phyloP scores from a whole-genome alignment of 805 yeast species.

The Saccharomycopsis fermentans region DNA sequence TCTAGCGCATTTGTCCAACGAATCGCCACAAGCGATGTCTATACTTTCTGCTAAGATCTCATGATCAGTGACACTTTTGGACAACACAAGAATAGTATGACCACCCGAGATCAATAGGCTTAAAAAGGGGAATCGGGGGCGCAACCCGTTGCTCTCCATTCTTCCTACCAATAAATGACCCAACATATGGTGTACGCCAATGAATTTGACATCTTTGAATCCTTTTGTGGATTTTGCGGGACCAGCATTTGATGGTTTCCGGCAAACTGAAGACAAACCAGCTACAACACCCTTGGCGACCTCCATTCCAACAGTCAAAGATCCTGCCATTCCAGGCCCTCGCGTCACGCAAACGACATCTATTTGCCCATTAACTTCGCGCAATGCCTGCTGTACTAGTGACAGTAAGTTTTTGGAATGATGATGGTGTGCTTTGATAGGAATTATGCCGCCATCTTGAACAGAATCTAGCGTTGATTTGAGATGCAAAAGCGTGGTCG shows the following conservation, averaged over 20 bases:
- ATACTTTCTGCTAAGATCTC: slow-evolving; percentile 62
- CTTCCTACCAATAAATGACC: slow-evolving; percentile 76
- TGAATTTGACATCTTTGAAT: slow-evolving; percentile 41
- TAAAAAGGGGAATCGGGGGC: slow-evolving; percentile 55
- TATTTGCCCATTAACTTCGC: slow-evolving; percentile 34
- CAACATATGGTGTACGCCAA: slow-evolving; percentile 95
- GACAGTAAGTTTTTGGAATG: slow-evolving; percentile 53
- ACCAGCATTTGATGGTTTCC: slow-evolving; percentile 28
- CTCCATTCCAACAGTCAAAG: slow-evolving; percentile 72
- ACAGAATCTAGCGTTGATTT: slow-evolving; percentile 60
- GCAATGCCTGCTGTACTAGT: slow-evolving; percentile 38
- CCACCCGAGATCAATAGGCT: slow-evolving; percentile 87
- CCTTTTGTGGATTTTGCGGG: no score
- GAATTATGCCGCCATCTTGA: slow-evolving; percentile 74
- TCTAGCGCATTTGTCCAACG: slow-evolving; percentile 86
- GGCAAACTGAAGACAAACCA: slow-evolving; percentile 29
- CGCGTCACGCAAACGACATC: slow-evolving; percentile 83
- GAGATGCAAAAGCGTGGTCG: slow-evolving; percentile 41
- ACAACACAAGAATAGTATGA: slow-evolving; percentile 78
- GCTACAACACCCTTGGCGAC: slow-evolving; percentile 75
- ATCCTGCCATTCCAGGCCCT: slow-evolving; percentile 96
- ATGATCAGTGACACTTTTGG: slow-evolving; percentile 53
- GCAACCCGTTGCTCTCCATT: slow-evolving; percentile 31
- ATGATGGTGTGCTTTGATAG: slow-evolving; percentile 72
- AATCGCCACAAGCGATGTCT: slow-evolving; percentile 91